Conservation (phyloP, 306 rosid species). For the Glycyrrhiza uralensis region DNA sequence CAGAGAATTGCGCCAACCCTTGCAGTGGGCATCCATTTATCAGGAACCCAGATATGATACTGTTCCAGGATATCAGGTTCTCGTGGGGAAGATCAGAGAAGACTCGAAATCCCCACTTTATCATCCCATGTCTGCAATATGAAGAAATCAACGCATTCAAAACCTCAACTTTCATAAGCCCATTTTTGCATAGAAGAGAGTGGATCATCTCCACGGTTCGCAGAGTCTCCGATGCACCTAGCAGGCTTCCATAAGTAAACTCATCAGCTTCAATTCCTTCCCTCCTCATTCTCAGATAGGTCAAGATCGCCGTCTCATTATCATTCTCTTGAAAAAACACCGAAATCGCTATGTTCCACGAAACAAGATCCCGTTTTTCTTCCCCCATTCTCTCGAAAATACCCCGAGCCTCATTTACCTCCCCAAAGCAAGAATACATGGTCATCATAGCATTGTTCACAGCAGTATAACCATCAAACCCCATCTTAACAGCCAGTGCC, state of each 20-base stretch:
- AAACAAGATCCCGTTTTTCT: constrained; percentile 53
- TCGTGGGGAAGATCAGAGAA: constrained; percentile 41
- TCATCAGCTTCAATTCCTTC: constrained; percentile 54
- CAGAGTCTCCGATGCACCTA: constrained; percentile 43
- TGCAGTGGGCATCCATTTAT: constrained; percentile 46
- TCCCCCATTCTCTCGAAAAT: constrained; percentile 53
- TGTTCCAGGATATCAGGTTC: constrained; percentile 72
- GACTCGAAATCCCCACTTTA: constrained; percentile 43
- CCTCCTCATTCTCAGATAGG: constrained; percentile 56
- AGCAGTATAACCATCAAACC: constrained; percentile 49
- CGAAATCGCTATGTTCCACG: constrained; percentile 75
- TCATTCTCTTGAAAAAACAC: constrained; percentile 46
- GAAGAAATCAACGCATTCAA: constrained; percentile 67
- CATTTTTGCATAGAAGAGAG: constrained; percentile 47
- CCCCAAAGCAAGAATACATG: constrained; percentile 67
- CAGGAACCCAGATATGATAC: constrained; percentile 59
- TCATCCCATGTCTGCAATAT: constrained; percentile 49
- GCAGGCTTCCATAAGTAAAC: constrained; percentile 70
- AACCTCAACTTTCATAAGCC: constrained; percentile 50
- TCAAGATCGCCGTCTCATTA: constrained; percentile 38
- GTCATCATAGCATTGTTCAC: constrained; percentile 70
- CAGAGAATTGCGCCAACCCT: constrained; percentile 53
- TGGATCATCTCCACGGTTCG: constrained; percentile 54
- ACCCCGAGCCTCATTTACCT: constrained; percentile 41
- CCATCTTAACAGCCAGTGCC: constrained; percentile 52